Conservation (phyloP, 306 rosid species). For the Astragalus glycyphyllos region DNA sequence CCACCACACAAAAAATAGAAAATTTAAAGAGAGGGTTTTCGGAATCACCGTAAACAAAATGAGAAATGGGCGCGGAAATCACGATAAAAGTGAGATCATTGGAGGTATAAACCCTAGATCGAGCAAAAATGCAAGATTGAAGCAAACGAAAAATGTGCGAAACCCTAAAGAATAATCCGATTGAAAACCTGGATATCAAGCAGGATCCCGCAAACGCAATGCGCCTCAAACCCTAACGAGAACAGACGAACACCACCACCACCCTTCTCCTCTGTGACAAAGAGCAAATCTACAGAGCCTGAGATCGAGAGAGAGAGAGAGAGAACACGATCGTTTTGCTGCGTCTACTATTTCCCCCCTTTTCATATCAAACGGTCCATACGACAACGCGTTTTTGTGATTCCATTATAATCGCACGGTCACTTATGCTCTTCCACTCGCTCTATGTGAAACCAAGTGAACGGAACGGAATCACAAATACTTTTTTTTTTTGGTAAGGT, state of each 20-base stretch:
- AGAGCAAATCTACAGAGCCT: neutral
- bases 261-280: conserved; percentile 21
- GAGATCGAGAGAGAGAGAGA: neutral
- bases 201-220: conserved; percentile 49
- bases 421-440: neutral
- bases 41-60: neutral
- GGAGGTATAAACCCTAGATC: conserved; percentile 71
- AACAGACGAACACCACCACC: conserved; percentile 42
- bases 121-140: conserved; percentile 42
- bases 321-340: neutral
- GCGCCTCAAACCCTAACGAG: conserved; percentile 65
- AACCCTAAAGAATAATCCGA: conserved; percentile 58
- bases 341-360: neutral
- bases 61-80: neutral
- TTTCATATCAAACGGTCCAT: conserved; percentile 44
- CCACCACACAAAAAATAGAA: neutral
- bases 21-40: conserved; percentile 30
- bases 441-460: neutral
- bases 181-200: conserved; percentile 69
- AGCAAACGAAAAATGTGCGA: conserved; percentile 46
- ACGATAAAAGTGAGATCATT: conserved; percentile 16
- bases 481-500: too few relatives aligned
- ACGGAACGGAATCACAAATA: neutral
- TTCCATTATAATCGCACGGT: conserved; percentile 48
- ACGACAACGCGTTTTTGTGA: conserved; percentile 5